These are phyloP conservation scores for Aspergillus glaucus DNA, from an alignment of 2,329 filamentous ascomycete species.

Conservation along the genomic window DNA sequence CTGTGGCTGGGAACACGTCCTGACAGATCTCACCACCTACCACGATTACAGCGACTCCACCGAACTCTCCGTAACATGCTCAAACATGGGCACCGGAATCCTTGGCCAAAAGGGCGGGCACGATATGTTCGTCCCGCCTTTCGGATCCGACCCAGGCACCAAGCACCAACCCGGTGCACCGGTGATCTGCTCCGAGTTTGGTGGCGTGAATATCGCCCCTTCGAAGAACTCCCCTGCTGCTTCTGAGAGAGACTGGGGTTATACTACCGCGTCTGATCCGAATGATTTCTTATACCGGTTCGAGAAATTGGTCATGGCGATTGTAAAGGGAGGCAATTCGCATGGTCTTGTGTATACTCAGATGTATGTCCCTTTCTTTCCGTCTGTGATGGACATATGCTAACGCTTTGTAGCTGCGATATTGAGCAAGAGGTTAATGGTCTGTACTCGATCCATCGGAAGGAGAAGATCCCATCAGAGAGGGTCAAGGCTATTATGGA, in stretches of 20 bases:
- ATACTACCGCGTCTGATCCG: conserved; percentile 58
- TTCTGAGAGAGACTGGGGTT: conserved; percentile 57
- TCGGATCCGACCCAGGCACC: conserved; percentile 42
- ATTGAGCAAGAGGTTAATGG: conserved; percentile 66
- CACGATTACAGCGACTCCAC: conserved; percentile 60
- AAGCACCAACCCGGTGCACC: conserved; percentile 51
- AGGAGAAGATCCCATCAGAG: conserved; percentile 53
- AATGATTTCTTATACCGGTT: conserved; percentile 55
- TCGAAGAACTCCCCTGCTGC: conserved; percentile 30
- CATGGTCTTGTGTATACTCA: conserved; percentile 64
- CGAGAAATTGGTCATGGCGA: conserved; percentile 53
- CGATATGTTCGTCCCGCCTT: conserved; percentile 48
- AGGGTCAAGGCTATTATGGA: conserved; percentile 56
- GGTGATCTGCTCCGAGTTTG: conserved; percentile 62
- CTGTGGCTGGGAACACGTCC: conserved; percentile 64
- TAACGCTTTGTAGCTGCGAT: conserved; percentile 34
- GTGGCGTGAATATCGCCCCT: conserved; percentile 60
- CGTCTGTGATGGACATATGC: background rate
- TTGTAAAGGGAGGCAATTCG: conserved; percentile 51
- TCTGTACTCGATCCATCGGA: conserved; percentile 57
- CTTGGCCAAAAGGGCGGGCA: conserved; percentile 48
- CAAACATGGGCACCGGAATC: conserved; percentile 46
- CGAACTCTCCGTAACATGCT: conserved; percentile 51
- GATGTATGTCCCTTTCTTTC: conserved; percentile 40
- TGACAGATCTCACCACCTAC: conserved; percentile 60